Percentiles rank a stretch among this genome's conserved stretches.
These are phyloP conservation scores for Spongispora temasekensis DNA, from an alignment of 1,284 basidiomycete genomes.

Conservation along the genomic window DNA sequence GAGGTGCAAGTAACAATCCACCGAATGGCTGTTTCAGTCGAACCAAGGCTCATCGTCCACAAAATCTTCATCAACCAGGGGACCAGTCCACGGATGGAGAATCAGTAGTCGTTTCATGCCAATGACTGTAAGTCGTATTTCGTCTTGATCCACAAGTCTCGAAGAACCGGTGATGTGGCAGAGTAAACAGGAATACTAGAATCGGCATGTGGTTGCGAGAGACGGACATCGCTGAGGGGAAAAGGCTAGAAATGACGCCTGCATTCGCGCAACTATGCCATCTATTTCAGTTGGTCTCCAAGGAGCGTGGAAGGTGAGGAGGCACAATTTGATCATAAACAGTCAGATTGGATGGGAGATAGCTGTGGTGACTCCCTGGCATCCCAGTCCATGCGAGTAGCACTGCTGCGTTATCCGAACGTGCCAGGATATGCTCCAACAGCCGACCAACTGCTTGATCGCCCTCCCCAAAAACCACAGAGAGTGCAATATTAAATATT, in stretches of 20 bases:
- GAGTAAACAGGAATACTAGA: not conserved
- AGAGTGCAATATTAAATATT: conserved; percentile 3
- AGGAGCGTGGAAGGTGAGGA: conserved; percentile 6
- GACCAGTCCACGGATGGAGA: conserved; percentile 13
- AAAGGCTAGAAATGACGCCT: conserved; percentile 11
- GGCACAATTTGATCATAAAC: conserved; percentile 11
- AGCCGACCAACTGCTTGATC: conserved; percentile 4
- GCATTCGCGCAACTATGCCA: not conserved
- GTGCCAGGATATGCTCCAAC: conserved; percentile 4
- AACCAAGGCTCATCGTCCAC: conserved; percentile 1
- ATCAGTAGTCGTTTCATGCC: not conserved
- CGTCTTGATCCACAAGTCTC: conserved; percentile 9
- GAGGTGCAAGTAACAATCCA: conserved; percentile 5
- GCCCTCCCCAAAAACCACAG: conserved; percentile 10
- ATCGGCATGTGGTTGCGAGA: not conserved
- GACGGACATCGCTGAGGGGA: not conserved
- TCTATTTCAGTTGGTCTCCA: not conserved
- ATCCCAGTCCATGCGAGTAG: conserved; percentile 10
- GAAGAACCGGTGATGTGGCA: not conserved
- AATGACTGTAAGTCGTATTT: not conserved
- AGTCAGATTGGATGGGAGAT: conserved; percentile 7
- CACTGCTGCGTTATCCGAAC: conserved; percentile 1
- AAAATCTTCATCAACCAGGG: conserved; percentile 5
- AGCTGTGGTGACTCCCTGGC: conserved; percentile 8
- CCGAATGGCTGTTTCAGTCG: conserved; percentile 10